phyloP scores from a whole-genome alignment of 1,139 yeast species.

The Zygosaccharomyces pseudobailii region DNA sequence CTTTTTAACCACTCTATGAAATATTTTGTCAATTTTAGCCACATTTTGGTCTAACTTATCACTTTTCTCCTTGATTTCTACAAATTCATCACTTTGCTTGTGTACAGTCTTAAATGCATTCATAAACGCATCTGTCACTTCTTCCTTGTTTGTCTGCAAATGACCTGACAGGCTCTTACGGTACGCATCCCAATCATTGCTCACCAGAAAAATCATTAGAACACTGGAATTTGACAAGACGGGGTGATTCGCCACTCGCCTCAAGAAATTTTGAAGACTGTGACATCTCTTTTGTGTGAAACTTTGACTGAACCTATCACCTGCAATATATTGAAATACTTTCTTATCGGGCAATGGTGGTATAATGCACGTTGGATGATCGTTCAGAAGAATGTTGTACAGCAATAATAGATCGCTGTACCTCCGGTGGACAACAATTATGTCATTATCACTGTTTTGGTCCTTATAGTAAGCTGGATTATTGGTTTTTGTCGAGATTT shows the following conservation, averaged over 20 bases:
- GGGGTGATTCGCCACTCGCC: slow-evolving; percentile 71
- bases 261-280: slow-evolving; percentile 71
- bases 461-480: slow-evolving; percentile 43
- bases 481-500: slow-evolving; percentile 59
- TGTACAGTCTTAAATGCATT: slow-evolving; percentile 83
- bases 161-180: slow-evolving; percentile 49
- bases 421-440: slow-evolving; percentile 63
- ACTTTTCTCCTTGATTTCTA: slow-evolving; percentile 76
- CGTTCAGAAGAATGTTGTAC: slow-evolving; percentile 67
- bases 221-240: slow-evolving; percentile 63
- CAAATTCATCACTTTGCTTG: slow-evolving; percentile 70
- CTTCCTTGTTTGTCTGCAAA: slow-evolving; percentile 33
- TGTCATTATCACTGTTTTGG: slow-evolving; percentile 38
- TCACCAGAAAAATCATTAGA: slow-evolving; percentile 71
- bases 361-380: slow-evolving; percentile 77
- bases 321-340: slow-evolving; percentile 85
- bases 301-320: slow-evolving; percentile 80
- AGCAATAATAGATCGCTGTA: slow-evolving; percentile 79
- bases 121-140: slow-evolving; percentile 77
- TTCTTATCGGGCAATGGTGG: slow-evolving; percentile 96
- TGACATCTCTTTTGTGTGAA: slow-evolving; percentile 83
- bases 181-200: slow-evolving; percentile 80
- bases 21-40: slow-evolving; percentile 70
- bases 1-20: slow-evolving; percentile 65
- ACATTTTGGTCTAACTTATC: slow-evolving; percentile 83